Evolutionary conservation across 108 stramenopile genomes (phyloP), one percentile per base, ranked within the genome.

Genomic region (Cylindrotheca closterium): DNA sequence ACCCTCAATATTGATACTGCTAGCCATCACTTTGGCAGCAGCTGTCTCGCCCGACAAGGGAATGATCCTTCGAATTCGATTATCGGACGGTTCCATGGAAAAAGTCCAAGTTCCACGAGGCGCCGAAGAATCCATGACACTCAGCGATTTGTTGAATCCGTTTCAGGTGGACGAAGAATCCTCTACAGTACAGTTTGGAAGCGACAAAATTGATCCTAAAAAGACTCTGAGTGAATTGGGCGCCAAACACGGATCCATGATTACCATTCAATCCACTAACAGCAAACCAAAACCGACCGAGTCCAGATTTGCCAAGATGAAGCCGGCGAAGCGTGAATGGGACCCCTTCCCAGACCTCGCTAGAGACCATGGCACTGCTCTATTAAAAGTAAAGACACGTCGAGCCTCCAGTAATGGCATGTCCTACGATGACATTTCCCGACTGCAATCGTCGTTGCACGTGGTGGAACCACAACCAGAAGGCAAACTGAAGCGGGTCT

Each of bases 331-430:
- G 2, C 47, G 25, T 7, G 51, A 47, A 28, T 93, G 76, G 77
- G 72, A 91, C 73, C 92, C 92, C 12, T 93, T 86, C 56, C 92
- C 92, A 7, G 86, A 88, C 30, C 65, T 93, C 5, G 92, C 89
- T 59, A 93, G 87, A 78, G 79, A 88, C 48, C 84, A 84, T 56
- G 70, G 65, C 26, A 56, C 71, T 3, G 77, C 84, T 0, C 31
- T 83, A 21, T 42, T 67, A 3, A 77, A 82, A 61, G 74, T 81
- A 19, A 49, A 81, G 54, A 65, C 79, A 29, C 63, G 70, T 21
- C 65, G 75, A 3, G 50, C 72, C n/a, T 66, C 74, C 15, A 60
- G 62, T 4, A 51, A 53, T 17, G 67, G 75, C 26, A 79, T 82
- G 78, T 77, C 81, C 7, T 93, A 85, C 60, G 73, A 70, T 0